phyloP scores from a whole-genome alignment of 2,329 filamentous ascomycete species.

The Pseudogymnoascus sp. region DNA sequence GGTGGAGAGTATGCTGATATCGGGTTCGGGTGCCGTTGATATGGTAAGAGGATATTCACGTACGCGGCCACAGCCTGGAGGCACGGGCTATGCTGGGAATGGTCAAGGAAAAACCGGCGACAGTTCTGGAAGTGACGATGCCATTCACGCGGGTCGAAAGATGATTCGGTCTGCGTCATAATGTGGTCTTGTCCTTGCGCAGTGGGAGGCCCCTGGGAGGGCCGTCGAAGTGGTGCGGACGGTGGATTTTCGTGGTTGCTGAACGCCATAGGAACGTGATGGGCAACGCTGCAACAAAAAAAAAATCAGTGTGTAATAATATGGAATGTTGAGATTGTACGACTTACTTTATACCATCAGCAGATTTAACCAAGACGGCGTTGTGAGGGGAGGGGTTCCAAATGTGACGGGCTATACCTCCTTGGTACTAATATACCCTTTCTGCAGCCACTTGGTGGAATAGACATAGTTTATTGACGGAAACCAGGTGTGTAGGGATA shows the following conservation, averaged over 20 bases:
- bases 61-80: conserved; percentile 86
- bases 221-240: not conserved
- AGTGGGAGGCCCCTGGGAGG: not conserved
- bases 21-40: conserved; percentile 54
- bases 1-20: conserved; percentile 32
- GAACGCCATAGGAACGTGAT: conserved; percentile 4
- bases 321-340: not conserved
- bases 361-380: not conserved
- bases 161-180: conserved; percentile 9
- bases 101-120: conserved; percentile 82
- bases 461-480: not conserved
- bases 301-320: not conserved
- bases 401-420: not conserved
- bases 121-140: conserved; percentile 86
- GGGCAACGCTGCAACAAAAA: not conserved
- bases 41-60: conserved; percentile 85
- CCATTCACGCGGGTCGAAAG: conserved; percentile 83
- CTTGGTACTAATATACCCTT: conserved; percentile 5
- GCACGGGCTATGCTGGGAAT: conserved; percentile 72
- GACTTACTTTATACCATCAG: not conserved
- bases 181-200: not conserved
- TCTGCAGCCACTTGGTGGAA: not conserved
- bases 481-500: not conserved
- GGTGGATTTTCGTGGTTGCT: not conserved
- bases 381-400: not conserved